Evolutionary conservation across 768 basidiomycete species (phyloP).

Genomic region (Ramaria sp.): DNA sequence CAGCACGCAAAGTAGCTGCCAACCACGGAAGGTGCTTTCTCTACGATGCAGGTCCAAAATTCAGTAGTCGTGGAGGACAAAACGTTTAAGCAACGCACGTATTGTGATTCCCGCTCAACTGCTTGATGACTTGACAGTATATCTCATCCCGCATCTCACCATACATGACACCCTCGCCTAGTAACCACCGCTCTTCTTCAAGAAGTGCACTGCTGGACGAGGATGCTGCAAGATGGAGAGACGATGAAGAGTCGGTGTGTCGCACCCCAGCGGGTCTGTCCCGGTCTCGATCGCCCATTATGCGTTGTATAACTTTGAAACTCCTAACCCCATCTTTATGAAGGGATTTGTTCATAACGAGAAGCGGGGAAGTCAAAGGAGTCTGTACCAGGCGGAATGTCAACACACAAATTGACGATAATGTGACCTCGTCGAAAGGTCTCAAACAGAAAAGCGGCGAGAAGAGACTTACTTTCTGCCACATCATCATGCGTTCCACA

Average conservation of each 20-base stretch:
- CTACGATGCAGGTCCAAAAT: slow-evolving; percentile 25
- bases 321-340: slow-evolving; percentile 71
- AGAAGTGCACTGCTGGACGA: slow-evolving; percentile 22
- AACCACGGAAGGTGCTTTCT: slow-evolving; percentile 81
- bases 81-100: slow-evolving; percentile 37
- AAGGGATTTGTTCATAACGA: slow-evolving; percentile 53
- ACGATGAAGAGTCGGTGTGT: slow-evolving; percentile 37
- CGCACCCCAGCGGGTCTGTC: slow-evolving; percentile 38
- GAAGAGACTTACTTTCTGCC: slow-evolving; percentile 57
- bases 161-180: slow-evolving; percentile 66
- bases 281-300: slow-evolving; percentile 88
- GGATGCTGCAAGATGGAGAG: slow-evolving; percentile 33
- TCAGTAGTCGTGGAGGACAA: not conserved
- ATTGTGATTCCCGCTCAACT: slow-evolving; percentile 72
- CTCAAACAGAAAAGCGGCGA: not conserved
- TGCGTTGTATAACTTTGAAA: slow-evolving; percentile 83
- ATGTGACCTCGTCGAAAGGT: not conserved
- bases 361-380: slow-evolving; percentile 62
- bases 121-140: slow-evolving; percentile 89
- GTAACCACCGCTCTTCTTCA: slow-evolving; percentile 82
- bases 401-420: not conserved
- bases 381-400: slow-evolving; percentile 22
- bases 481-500: slow-evolving; percentile 78
- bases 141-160: slow-evolving; percentile 88
- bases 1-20: slow-evolving; percentile 86